phyloP scores from a whole-genome alignment of 2,329 filamentous ascomycete genomes.

The Iodosphaeria phyllophila region DNA sequence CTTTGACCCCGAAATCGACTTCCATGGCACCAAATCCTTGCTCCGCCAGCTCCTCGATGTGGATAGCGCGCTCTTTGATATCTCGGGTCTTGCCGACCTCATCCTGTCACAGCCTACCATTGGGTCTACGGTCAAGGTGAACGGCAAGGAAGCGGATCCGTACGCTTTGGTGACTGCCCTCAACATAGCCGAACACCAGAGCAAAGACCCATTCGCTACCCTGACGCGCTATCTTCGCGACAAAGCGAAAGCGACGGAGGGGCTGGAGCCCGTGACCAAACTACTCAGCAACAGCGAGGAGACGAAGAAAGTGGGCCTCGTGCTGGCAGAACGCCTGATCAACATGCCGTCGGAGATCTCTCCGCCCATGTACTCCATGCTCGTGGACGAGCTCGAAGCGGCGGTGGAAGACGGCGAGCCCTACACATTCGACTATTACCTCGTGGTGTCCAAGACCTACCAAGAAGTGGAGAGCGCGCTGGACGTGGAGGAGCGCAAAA shows the following conservation, averaged over 20 bases:
- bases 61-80: constrained; percentile 69
- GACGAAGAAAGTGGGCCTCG: constrained; percentile 54
- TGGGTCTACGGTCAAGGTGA: constrained; percentile 93
- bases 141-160: constrained; percentile 79
- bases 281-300: constrained; percentile 32
- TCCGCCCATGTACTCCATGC: constrained; percentile 88
- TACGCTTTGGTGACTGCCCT: constrained; percentile 84
- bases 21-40: constrained; percentile 83
- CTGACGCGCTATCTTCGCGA: constrained; percentile 52
- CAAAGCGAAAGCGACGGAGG: constrained; percentile 31
- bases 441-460: constrained; percentile 86
- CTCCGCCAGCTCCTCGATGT: constrained; percentile 83
- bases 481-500: constrained; percentile 46
- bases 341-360: constrained; percentile 92
- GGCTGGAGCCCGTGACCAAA: constrained; percentile 35
- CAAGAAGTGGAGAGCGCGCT: constrained; percentile 69
- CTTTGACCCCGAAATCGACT: constrained; percentile 74
- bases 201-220: constrained; percentile 52
- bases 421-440: constrained; percentile 83
- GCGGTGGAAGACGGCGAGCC: constrained; percentile 82
- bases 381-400: constrained; percentile 76
- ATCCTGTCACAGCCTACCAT: constrained; percentile 75
- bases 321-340: constrained; percentile 85
- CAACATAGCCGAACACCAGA: constrained; percentile 62
- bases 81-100: constrained; percentile 71